phyloP scores from a whole-genome alignment of 306 rosid species.

The Delonix regia region DNA sequence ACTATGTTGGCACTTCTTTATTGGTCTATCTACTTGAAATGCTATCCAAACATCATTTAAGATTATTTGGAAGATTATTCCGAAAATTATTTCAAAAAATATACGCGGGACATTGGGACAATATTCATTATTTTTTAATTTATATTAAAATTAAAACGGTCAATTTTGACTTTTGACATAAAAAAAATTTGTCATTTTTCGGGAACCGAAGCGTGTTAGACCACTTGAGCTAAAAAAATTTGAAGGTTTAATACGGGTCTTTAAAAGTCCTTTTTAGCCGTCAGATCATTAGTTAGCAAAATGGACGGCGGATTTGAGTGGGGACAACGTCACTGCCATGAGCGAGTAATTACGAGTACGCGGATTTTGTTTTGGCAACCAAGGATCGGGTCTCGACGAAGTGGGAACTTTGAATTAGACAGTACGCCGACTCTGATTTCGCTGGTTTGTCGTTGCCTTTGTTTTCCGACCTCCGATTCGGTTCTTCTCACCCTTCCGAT shows the following conservation, averaged over 20 bases:
- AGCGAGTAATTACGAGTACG: neutral
- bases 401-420: neutral
- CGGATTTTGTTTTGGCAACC: neutral
- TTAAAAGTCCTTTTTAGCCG: neutral
- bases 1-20: too few species aligned
- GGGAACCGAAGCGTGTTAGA: too few species aligned
- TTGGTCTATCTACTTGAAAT: too few species aligned
- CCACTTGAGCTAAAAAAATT: too few species aligned
- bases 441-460: neutral
- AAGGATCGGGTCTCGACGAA: neutral
- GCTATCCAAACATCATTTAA: too few species aligned
- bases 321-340: conserved; percentile 1
- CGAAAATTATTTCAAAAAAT: too few species aligned
- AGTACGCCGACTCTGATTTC: neutral
- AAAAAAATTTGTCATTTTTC: too few species aligned
- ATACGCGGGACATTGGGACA: too few species aligned
- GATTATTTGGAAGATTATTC: too few species aligned
- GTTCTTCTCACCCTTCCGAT: neutral
- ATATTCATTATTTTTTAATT: too few species aligned
- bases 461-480: neutral
- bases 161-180: too few species aligned
- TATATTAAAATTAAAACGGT: too few species aligned
- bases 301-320: neutral
- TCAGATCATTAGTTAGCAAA: neutral
- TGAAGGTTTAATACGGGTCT: neutral